Evolutionary conservation across 2,329 filamentous ascomycete species (phyloP).

Genomic region (Epichloe sylvatica): DNA sequence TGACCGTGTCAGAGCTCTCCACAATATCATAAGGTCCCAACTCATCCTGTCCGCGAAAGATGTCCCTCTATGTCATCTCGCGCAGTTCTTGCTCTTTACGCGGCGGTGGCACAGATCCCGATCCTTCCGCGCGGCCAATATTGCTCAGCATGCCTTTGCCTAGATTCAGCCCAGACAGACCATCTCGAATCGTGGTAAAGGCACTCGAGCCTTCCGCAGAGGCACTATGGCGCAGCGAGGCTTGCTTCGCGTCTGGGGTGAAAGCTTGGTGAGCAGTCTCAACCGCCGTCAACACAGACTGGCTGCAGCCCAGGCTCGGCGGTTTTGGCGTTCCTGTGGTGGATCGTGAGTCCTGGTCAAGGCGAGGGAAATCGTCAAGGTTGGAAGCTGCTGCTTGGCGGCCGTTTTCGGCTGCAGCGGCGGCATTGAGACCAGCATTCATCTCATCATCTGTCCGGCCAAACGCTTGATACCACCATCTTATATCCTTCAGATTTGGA

Average conservation of each 20-base stretch:
- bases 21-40: conserved; percentile 19
- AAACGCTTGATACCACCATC: conserved; percentile 89
- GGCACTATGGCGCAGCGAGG: conserved; percentile 28
- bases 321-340: conserved; percentile 23
- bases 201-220: conserved; percentile 31
- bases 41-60: conserved; percentile 18
- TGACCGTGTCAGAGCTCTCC: conserved; percentile 16
- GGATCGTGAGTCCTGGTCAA: conserved; percentile 11
- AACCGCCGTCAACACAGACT: conserved; percentile 44
- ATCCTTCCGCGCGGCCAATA: conserved; percentile 16
- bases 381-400: conserved; percentile 23
- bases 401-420: conserved; percentile 35
- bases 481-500: conserved; percentile 59
- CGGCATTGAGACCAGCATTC: conserved; percentile 55
- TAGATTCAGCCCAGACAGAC: conserved; percentile 33
- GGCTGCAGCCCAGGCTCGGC: conserved; percentile 24
- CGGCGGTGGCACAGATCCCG: conserved; percentile 10
- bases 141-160: conserved; percentile 31
- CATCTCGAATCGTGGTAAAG: conserved; percentile 33
- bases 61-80: conserved; percentile 33
- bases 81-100: conserved; percentile 29
- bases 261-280: conserved; percentile 43
- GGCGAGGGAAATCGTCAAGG: conserved; percentile 17
- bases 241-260: conserved; percentile 25
- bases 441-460: conserved; percentile 81